Evolutionary conservation across 1,284 basidiomycete species (phyloP), one percentile per base, ranked within the genome.

Genomic region (Neolentinus lepideus): DNA sequence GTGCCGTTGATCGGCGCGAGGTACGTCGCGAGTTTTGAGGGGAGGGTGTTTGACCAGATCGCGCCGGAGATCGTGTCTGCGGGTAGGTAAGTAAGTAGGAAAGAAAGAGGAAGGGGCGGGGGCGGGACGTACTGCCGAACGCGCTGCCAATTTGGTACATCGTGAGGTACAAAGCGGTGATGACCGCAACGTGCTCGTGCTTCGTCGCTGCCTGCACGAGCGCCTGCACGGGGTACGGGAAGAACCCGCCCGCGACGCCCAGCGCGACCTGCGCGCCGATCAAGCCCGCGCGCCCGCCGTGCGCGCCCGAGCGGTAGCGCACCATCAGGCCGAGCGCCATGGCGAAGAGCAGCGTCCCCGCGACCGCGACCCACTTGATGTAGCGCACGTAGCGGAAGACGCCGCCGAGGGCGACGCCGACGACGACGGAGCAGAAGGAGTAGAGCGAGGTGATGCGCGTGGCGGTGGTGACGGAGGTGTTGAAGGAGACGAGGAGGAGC

Each of bases 281-380:
- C 25, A 75, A 61, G 38, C 69, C 69, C 0, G 64, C 60, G 43
- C 67, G 61, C 1, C 48, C 54, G 0, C 62, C 61, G 55, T 60
- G 58, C 21, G 3, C 19, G 16, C 66, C 68, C 19, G 71, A 70
- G 46, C 74, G 67, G 67, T 61, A 75, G 29, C 66, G 66, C 56
- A 73, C 68, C 27, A 76, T 62, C 1, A 75, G 61, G 27, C 73
- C 73, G 56, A 73, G 72, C 8, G 70, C 70, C 27, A 75, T 57
- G 36, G 67, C 60, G 66, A 68, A 71, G 36, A 72, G 57, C 33
- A 64, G 63, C 14, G 69, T 61, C 51, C 64, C 64, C 24, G 63
- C 57, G 27, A 74, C 64, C 58, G 69, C 66, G 61, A 73, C 70
- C 29, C 59, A 65, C 62, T 75, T 73, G 58, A 74, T 59, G 48